Evolutionary conservation across 2,329 filamentous ascomycete species (phyloP).

Genomic region (Talaromyces islandicus): DNA sequence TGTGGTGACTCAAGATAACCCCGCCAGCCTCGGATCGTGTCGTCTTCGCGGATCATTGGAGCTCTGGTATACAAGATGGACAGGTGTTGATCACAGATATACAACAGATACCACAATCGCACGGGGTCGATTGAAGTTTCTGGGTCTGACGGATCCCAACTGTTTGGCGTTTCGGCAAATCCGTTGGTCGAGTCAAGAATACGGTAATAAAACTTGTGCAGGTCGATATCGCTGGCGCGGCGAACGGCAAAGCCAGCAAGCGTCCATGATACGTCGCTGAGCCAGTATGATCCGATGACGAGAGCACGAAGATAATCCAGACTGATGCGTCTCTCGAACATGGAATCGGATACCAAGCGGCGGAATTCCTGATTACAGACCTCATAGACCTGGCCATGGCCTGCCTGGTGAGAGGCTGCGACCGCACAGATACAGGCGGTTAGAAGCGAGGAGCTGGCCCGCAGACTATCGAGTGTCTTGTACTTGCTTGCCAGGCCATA

Average conservation of each 20-base stretch:
- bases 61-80: constrained; percentile 32
- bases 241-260: constrained; percentile 25
- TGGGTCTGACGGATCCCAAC: constrained; percentile 12
- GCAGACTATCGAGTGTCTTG: constrained; percentile 32
- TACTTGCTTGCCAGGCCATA: constrained; percentile 41
- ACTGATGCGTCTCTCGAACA: constrained; percentile 41
- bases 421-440: constrained; percentile 43
- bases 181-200: constrained; percentile 31
- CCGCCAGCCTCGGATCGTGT: constrained; percentile 14
- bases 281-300: constrained; percentile 47
- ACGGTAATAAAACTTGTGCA: constrained; percentile 22
- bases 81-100: constrained; percentile 32
- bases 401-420: constrained; percentile 41
- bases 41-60: constrained; percentile 29
- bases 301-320: constrained; percentile 44
- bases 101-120: constrained; percentile 29
- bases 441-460: constrained; percentile 36
- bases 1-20: constrained; percentile 11
- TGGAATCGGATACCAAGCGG: constrained; percentile 38
- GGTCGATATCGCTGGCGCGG: constrained; percentile 23
- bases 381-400: constrained; percentile 20
- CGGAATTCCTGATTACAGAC: constrained; percentile 43
- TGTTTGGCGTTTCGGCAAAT: constrained; percentile 4
- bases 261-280: constrained; percentile 44
- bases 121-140: constrained; percentile 24